phyloP scores from a whole-genome alignment of 306 rosid species.

The Vachellia pachyceras region DNA sequence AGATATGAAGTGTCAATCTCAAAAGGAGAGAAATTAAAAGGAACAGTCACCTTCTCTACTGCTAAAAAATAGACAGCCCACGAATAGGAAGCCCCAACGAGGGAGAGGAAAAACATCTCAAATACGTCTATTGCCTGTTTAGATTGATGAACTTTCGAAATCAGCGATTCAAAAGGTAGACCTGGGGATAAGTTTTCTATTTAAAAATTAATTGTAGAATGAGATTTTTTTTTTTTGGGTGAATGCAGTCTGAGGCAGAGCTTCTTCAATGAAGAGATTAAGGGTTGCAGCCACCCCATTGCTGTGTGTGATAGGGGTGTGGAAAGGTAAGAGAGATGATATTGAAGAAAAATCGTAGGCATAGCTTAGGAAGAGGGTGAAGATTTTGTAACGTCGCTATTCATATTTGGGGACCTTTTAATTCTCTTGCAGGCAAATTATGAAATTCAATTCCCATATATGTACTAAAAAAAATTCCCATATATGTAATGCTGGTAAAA shows the following conservation, averaged over 20 bases:
- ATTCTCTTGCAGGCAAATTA: constrained; percentile 51
- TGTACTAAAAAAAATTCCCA: no score
- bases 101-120: neutral
- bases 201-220: no score
- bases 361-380: constrained; percentile 74
- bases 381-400: constrained; percentile 51
- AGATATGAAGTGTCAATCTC: neutral
- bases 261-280: constrained; percentile 90
- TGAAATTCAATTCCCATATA: constrained; percentile 34
- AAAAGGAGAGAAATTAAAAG: neutral
- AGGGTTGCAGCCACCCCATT: constrained; percentile 96
- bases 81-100: neutral
- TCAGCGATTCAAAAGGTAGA: neutral
- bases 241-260: constrained; percentile 78
- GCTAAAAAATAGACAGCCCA: neutral
- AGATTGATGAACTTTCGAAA: neutral
- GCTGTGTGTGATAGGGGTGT: constrained; percentile 31
- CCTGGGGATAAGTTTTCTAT: no score
- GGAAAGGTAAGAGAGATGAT: constrained; percentile 13
- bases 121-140: neutral
- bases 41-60: neutral
- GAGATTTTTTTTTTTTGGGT: no score
- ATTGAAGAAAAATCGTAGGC: neutral
- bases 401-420: constrained; percentile 45
- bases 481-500: constrained; percentile 52